Evolutionary conservation across 139 green algal genomes (phyloP), one percentile per base, ranked within the genome.

Genomic region (Chlorella sorokiniana): DNA sequence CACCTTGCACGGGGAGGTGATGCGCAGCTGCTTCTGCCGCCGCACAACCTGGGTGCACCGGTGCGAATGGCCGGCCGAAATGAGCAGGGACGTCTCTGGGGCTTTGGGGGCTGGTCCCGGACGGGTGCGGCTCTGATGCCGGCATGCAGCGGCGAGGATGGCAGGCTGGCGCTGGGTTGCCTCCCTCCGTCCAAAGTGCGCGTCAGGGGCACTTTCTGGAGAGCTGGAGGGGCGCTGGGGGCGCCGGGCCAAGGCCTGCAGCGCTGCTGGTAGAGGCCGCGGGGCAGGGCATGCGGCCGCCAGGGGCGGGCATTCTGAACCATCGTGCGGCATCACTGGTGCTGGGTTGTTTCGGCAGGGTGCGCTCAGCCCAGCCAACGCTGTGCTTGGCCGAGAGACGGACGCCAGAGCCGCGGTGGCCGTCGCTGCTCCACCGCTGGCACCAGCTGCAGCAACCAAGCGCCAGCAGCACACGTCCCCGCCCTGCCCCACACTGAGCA

Each of bases 391-490:
- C n/a, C n/a, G n/a, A n/a, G n/a, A n/a, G n/a, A n/a, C n/a, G n/a
- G n/a, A n/a, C n/a, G n/a, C 22, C 16, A n/a, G 18, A 65, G 56
- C 56, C 23, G 16, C 56, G 56, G n/a, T 22, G 29, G 56, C 25
- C 75, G 37, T 37, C 27, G n/a, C 11, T 14, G 74, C 54, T 56
- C 1, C 37, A 1, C 0, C 3, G 2, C 31, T 23, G 18, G 20
- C 8, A 41, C 56, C 45, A 2, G 59, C 14, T 7, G n/a, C n/a
- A 1, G 59, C 41, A 20, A 20, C 4, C 33, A 81, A 72, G 41
- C n/a, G 41, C 75, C 75, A 81, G 56, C 56, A 72, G 59, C 75
- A 81, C 16, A 72, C 59, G 52, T 79, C 73, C 2, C 73, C 73
- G 4, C 9, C 29, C 11, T 52, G 20, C 1, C 75, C 75, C 38